These are phyloP conservation scores for Arabidopsis lyrata DNA, from an alignment of 441 rosid species.

Conservation along the genomic window DNA sequence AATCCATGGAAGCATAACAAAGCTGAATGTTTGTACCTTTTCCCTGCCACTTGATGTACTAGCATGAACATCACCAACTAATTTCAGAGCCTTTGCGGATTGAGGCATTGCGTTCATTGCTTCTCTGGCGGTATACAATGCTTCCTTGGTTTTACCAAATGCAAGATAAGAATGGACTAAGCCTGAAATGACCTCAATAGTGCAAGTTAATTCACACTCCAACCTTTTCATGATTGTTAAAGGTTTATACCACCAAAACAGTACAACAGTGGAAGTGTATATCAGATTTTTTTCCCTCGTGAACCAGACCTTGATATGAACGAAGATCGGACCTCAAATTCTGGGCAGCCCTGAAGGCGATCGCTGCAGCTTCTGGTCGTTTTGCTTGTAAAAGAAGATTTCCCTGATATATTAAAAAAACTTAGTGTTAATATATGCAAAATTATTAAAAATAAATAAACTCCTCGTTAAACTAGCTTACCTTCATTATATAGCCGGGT, in stretches of 20 bases:
- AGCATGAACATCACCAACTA: conserved; percentile 98
- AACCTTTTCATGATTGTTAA: conserved; percentile 26
- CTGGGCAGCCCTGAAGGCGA: conserved; percentile 92
- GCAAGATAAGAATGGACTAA: conserved; percentile 94
- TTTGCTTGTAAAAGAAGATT: conserved; percentile 78
- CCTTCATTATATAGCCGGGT: conserved; percentile 95
- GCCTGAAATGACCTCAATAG: conserved; percentile 58
- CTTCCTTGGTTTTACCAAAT: conserved; percentile 89
- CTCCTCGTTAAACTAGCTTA: conserved; percentile 41
- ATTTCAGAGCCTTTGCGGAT: conserved; percentile 91
- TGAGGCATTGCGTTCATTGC: conserved; percentile 99
- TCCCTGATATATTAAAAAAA: conserved; percentile 60
- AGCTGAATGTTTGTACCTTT: conserved; percentile 61
- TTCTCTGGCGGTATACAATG: conserved; percentile 91
- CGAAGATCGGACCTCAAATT: conserved; percentile 98
- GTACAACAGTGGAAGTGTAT: conserved; percentile 36
- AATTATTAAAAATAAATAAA: conserved; percentile 21
- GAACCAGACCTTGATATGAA: conserved; percentile 85
- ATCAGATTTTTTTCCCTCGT: conserved; percentile 7
- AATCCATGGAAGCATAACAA: conserved; percentile 7
- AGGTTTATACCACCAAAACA: conserved; percentile 22
- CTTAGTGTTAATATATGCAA: neutral
- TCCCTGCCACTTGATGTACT: conserved; percentile 89
- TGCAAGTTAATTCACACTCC: conserved; percentile 36
- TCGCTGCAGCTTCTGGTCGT: conserved; percentile 87